Conservation (phyloP, 306 rosid species). For the Lablab purpureus region DNA sequence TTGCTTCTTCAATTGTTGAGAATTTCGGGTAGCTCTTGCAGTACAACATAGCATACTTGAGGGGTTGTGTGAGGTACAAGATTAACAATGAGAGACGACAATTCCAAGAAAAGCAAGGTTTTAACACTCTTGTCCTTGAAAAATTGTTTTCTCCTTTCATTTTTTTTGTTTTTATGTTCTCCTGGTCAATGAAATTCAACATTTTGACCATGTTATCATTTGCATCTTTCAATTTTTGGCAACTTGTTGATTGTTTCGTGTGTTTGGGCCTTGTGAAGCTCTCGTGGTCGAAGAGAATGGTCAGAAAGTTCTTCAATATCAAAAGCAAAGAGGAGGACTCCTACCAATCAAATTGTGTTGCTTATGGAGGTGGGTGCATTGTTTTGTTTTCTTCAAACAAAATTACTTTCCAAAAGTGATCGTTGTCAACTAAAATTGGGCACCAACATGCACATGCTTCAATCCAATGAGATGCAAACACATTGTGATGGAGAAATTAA, state of each 20-base stretch:
- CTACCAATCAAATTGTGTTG: constrained; percentile 68
- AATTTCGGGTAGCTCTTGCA: constrained; percentile 43
- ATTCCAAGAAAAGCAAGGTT: constrained; percentile 95
- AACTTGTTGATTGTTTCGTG: constrained; percentile 45
- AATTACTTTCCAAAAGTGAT: constrained; percentile 21
- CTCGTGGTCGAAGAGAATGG: constrained; percentile 99
- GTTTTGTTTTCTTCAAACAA: constrained; percentile 1
- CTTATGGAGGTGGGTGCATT: constrained; percentile 66
- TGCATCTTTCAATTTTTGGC: constrained; percentile 36
- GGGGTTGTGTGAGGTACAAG: constrained; percentile 77
- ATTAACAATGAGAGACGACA: constrained; percentile 85
- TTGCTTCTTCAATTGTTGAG: constrained; percentile 37
- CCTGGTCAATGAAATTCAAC: constrained; percentile 41
- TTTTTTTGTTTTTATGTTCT: neutral
- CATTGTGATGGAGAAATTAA: constrained; percentile 17
- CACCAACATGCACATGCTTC: constrained; percentile 31
- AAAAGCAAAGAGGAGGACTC: constrained; percentile 85
- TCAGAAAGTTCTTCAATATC: constrained; percentile 94
- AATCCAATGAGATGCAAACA: constrained; percentile 29
- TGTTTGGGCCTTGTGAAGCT: constrained; percentile 70
- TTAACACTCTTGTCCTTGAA: constrained; percentile 16
- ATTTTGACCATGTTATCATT: constrained; percentile 32
- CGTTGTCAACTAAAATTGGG: constrained; percentile 25
- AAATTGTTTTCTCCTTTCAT: neutral
- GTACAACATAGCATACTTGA: constrained; percentile 40